Percentiles rank a stretch among this genome's conserved stretches.
Evolutionary conservation across 805 yeast species (phyloP).

Genomic region (Soucietia sequanensis): DNA sequence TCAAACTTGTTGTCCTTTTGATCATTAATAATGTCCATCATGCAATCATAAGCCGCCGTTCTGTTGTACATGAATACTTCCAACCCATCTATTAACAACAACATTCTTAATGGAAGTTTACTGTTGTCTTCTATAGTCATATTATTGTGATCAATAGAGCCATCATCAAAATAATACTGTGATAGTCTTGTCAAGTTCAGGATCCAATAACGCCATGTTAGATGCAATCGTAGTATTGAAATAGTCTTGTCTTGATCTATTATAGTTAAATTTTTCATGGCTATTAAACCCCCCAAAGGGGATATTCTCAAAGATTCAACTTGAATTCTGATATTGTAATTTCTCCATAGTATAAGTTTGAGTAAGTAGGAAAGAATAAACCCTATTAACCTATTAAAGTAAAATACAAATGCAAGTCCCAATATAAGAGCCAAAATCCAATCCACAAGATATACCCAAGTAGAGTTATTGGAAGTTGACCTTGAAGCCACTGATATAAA

Average conservation of each 20-base stretch:
- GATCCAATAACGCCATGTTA: slow-evolving; percentile 93
- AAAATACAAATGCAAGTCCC: slow-evolving; percentile 65
- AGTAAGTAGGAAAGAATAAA: slow-evolving; percentile 50
- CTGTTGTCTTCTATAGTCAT: slow-evolving; percentile 34
- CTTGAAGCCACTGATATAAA: slow-evolving; percentile 24
- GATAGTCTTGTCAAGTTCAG: slow-evolving; percentile 44
- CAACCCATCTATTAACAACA: slow-evolving; percentile 66
- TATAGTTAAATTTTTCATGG: slow-evolving; percentile 71
- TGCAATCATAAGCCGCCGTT: slow-evolving; percentile 69
- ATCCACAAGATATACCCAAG: slow-evolving; percentile 75
- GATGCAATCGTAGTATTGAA: slow-evolving; percentile 64
- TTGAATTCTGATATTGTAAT: slow-evolving; percentile 54
- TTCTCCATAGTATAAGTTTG: slow-evolving; percentile 62
- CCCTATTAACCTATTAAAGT: slow-evolving; percentile 73
- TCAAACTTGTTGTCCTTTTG: slow-evolving; percentile 11
- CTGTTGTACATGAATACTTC: slow-evolving; percentile 85
- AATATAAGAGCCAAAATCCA: slow-evolving; percentile 72
- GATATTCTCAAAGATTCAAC: slow-evolving; percentile 77
- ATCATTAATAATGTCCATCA: slow-evolving; percentile 38
- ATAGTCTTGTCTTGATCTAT: slow-evolving; percentile 74
- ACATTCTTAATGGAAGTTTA: slow-evolving; percentile 54
- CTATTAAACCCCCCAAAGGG: slow-evolving; percentile 76
- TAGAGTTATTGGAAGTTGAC: slow-evolving; percentile 22
- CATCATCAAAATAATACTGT: slow-evolving; percentile 24
- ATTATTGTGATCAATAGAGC: slow-evolving; percentile 9